Evolutionary conservation across 139 green algal species (phyloP).

Genomic region (Asterochloris sp.): DNA sequence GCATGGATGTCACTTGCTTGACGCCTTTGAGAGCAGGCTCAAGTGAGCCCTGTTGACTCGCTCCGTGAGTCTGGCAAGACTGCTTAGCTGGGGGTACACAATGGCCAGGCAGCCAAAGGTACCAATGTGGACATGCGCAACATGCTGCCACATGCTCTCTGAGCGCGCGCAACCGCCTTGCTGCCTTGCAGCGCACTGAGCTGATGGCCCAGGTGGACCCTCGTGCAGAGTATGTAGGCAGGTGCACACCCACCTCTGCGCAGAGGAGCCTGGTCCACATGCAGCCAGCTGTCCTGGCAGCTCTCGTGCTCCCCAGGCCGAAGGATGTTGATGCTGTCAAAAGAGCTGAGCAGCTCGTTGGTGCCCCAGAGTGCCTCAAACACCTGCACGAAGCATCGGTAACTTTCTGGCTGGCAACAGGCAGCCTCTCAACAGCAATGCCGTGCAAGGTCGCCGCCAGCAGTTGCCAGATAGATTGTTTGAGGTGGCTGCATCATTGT

Average conservation of each 20-base stretch:
- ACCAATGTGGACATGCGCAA: no score
- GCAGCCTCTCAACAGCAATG: not conserved
- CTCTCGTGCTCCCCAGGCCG: not conserved
- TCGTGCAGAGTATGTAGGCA: not conserved
- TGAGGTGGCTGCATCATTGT: no score
- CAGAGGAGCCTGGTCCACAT: conserved; percentile 24
- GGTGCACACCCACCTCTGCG: not conserved
- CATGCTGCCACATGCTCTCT: no score
- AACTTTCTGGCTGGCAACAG: no score
- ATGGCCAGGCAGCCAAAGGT: no score
- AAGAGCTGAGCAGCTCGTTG: conserved; percentile 20
- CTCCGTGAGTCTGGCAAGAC: no score
- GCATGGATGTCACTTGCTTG: no score
- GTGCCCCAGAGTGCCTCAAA: conserved; percentile 26
- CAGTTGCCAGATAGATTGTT: not conserved
- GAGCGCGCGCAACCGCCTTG: no score
- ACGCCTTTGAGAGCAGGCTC: no score
- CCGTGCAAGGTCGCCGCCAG: not conserved
- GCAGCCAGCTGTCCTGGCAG: conserved; percentile 12
- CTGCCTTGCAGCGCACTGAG: no score
- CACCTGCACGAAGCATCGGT: not conserved
- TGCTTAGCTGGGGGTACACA: no score
- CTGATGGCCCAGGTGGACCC: not conserved
- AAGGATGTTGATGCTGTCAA: conserved; percentile 32
- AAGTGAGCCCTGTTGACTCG: no score